phyloP scores from a whole-genome alignment of 345 rosid species.

The Lepidium aucheri region DNA sequence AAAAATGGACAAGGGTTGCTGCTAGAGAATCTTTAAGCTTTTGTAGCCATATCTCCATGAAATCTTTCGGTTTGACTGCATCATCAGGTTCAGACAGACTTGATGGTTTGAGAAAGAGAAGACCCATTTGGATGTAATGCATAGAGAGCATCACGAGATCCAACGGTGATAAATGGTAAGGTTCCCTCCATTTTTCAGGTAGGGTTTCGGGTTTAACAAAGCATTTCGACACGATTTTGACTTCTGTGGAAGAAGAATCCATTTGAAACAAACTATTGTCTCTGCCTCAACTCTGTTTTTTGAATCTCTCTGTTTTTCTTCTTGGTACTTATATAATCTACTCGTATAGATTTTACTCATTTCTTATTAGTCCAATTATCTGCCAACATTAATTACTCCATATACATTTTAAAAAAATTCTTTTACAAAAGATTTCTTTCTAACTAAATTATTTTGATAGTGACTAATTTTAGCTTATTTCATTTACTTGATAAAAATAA shows the following conservation, averaged over 20 bases:
- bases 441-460: too few relatives aligned
- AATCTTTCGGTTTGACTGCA: conserved; percentile 1
- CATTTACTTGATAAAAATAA: neutral
- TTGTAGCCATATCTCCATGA: conserved; percentile 31
- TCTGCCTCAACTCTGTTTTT: neutral
- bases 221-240: conserved; percentile 38
- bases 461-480: neutral
- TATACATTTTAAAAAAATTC: neutral
- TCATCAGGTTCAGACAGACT: neutral
- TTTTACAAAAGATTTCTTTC: too few relatives aligned
- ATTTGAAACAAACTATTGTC: neutral
- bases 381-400: neutral
- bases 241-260: conserved; percentile 2
- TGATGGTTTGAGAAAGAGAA: conserved; percentile 42
- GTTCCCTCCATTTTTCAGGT: conserved; percentile 27
- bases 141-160: conserved; percentile 48
- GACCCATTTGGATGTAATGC: conserved; percentile 59
- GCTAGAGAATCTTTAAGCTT: conserved; percentile 46
- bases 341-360: too few relatives aligned
- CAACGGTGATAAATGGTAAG: conserved; percentile 42
- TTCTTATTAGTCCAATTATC: neutral
- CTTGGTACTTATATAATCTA: too few relatives aligned
- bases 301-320: neutral
- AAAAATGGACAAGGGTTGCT: conserved; percentile 48
- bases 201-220: conserved; percentile 37